phyloP scores from a whole-genome alignment of 371 early-diverging fungal species.

The Encephalitozoon romaleae region DNA sequence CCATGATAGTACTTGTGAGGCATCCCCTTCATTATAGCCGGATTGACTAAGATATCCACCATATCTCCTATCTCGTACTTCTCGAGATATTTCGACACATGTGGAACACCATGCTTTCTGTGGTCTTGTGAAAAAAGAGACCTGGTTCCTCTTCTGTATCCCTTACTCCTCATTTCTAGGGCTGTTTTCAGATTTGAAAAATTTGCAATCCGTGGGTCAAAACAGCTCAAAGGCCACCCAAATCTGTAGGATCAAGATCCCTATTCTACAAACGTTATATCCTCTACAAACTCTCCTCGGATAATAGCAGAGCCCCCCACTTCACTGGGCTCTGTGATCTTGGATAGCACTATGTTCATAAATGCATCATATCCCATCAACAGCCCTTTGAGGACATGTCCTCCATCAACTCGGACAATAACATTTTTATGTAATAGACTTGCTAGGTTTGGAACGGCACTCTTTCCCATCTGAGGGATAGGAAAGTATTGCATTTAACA shows the following conservation, averaged over 20 bases:
- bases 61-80: slow-evolving; percentile 93
- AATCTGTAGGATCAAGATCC: background rate
- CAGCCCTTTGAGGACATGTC: background rate
- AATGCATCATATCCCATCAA: slow-evolving; percentile 21
- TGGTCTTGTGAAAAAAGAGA: slow-evolving; percentile 90
- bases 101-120: slow-evolving; percentile 73
- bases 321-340: background rate
- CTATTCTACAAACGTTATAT: background rate
- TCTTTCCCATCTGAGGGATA: slow-evolving; percentile 6
- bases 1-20: slow-evolving; percentile 99
- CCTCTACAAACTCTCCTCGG: slow-evolving; percentile 5
- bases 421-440: slow-evolving; percentile 7
- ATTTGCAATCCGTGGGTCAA: background rate
- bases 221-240: too few species aligned
- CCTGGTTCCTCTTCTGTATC: slow-evolving; percentile 89
- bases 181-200: slow-evolving; percentile 35
- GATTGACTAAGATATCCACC: slow-evolving; percentile 91
- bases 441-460: slow-evolving; percentile 2
- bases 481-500: background rate
- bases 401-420: background rate
- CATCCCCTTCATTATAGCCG: slow-evolving; percentile 97
- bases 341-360: slow-evolving; percentile 21
- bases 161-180: slow-evolving; percentile 62
- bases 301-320: background rate
- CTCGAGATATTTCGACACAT: slow-evolving; percentile 85